Evolutionary conservation across 2,329 filamentous ascomycete genomes (phyloP), one percentile per base, ranked within the genome.

Genomic region (Alternaria burnsii): DNA sequence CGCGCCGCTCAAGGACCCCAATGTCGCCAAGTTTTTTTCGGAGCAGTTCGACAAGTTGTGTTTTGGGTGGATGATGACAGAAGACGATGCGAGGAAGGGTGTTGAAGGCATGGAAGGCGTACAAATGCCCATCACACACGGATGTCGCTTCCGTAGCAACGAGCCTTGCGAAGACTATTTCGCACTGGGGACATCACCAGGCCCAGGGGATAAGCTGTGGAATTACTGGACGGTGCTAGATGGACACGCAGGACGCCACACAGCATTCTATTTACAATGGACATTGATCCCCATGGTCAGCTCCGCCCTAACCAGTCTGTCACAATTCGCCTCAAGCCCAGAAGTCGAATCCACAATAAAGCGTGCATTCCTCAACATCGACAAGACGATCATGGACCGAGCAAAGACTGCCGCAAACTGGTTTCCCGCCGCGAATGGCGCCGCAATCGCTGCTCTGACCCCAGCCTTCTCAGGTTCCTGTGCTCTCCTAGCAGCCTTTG

Each of bases 401-500:
- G 82, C 80, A 6, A 69, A 74, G 11, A 65, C 73, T 8, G 77
- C 80, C 4, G 78, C 75, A 5, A 77, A 75, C 16, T 82, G 80
- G 69, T 74, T 70, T 24, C 79, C 78, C 0, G 76, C 77, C 6
- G 78, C 71, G 8, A 71, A 70, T 18, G 63, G 70, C 1, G 64
- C 66, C 4, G 74, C 75, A 3, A 66, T 76, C 18, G 56, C 61
- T 4, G 67, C 69, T 4, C 71, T 82, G 2, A 70, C 71, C 0
- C 74, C 79, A 32, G 82, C 79, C 2, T 79, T 81, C 52, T 77
- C 83, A 1, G 88, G 89, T 5, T 89, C 87, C 4, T 91, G 88
- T 65, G 89, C 89, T 11, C 78, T 91, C 1, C 79, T 91, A 2
- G 82, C 88, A 0, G 76, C 90, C 2, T 90, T 87, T 69, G 88